Conservation (phyloP, 768 basidiomycete species). For the Collybia sordida region DNA sequence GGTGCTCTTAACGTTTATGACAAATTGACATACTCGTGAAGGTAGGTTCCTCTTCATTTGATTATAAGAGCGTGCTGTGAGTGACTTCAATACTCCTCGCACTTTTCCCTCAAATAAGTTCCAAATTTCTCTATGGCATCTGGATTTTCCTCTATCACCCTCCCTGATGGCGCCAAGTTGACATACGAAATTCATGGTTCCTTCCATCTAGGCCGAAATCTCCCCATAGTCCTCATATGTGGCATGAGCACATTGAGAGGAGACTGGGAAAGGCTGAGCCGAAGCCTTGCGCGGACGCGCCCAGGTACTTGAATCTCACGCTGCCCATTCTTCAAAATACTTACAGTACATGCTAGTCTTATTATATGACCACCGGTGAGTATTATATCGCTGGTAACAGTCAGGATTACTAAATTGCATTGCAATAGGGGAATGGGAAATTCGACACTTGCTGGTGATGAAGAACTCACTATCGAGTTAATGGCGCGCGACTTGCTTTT, state of each 20-base stretch:
- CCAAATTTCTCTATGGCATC: slow-evolving; percentile 15
- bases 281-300: slow-evolving; percentile 30
- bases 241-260: slow-evolving; percentile 37
- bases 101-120: not conserved
- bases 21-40: slow-evolving; percentile 7
- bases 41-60: slow-evolving; percentile 3
- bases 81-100: not conserved
- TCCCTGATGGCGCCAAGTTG: slow-evolving; percentile 42
- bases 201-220: slow-evolving; percentile 23
- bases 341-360: slow-evolving; percentile 29
- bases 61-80: not conserved
- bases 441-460: slow-evolving; percentile 34
- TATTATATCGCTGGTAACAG: not conserved
- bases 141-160: slow-evolving; percentile 22
- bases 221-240: slow-evolving; percentile 41
- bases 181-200: slow-evolving; percentile 45
- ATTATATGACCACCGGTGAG: slow-evolving; percentile 40
- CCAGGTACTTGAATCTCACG: slow-evolving; percentile 30
- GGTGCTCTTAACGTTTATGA: too few relatives aligned
- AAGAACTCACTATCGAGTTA: slow-evolving; percentile 41
- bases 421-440: slow-evolving; percentile 44
- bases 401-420: not conserved
- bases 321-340: not conserved
- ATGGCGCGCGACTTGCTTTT: slow-evolving; percentile 44
- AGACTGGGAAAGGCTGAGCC: slow-evolving; percentile 39